Percentiles rank a stretch among this genome's conserved stretches.
These are phyloP conservation scores for Tulasnella sp. DNA, from an alignment of 768 basidiomycete genomes.

Conservation along the genomic window DNA sequence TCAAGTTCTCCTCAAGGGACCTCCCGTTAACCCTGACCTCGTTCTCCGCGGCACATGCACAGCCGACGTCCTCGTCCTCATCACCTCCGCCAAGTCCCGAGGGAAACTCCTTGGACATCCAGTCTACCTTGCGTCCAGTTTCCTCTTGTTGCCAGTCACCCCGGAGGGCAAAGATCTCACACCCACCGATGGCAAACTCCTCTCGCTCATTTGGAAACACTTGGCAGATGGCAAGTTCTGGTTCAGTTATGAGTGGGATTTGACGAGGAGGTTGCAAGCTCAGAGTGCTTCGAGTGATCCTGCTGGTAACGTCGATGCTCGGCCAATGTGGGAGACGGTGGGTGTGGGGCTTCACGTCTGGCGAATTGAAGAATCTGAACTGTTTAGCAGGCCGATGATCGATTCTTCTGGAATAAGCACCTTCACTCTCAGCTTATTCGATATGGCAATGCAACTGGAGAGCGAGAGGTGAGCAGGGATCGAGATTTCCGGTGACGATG, in stretches of 20 bases:
- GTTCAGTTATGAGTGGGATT: constrained; percentile 85
- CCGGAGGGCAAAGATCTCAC: constrained; percentile 45
- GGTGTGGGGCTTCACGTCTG: background rate
- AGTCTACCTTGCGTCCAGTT: constrained; percentile 82
- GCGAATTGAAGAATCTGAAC: background rate
- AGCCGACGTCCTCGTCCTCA: constrained; percentile 91
- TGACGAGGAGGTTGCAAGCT: constrained; percentile 78
- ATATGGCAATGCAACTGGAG: constrained; percentile 40
- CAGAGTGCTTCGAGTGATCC: constrained; percentile 45
- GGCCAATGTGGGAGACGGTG: constrained; percentile 70
- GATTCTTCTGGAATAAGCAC: constrained; percentile 97
- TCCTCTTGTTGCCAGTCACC: constrained; percentile 78
- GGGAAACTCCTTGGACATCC: constrained; percentile 77
- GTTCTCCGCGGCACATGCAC: background rate
- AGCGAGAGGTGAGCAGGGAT: constrained; percentile 52
- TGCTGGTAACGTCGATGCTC: background rate
- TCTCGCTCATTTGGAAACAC: constrained; percentile 81
- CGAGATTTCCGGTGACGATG: background rate
- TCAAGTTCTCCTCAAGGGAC: too few relatives aligned
- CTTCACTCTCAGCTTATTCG: constrained; percentile 58
- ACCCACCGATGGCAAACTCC: constrained; percentile 77
- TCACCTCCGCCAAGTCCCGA: constrained; percentile 72
- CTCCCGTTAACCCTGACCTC: too few relatives aligned
- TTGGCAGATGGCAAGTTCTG: constrained; percentile 68
- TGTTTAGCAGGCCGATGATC: constrained; percentile 68